Evolutionary conservation across 163 green algal genomes (phyloP).

Genomic region (Volvox carteri): DNA sequence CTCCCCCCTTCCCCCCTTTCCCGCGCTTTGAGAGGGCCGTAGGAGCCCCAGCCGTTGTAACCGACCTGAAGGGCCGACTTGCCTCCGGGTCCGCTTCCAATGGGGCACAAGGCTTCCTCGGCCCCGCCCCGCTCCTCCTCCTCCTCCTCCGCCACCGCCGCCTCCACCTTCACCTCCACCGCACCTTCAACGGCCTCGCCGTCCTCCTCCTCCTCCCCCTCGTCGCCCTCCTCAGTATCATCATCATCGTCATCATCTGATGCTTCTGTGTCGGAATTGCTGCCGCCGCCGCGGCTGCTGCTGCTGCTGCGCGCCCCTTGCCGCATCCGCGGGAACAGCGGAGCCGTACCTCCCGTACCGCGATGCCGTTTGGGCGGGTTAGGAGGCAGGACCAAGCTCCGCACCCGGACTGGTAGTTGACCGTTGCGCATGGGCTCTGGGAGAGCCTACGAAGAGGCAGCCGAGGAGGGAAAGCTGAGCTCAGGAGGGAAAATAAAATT

Average conservation of each 20-base stretch:
- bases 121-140: background rate
- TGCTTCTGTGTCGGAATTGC: background rate
- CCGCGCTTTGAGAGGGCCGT: background rate
- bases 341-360: no score
- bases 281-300: no score
- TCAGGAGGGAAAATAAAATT: no score
- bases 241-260: background rate
- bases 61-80: constrained; percentile 16
- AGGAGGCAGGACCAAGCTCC: background rate
- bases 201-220: background rate
- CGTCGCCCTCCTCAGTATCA: no score
- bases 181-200: background rate
- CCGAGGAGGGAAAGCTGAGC: no score
- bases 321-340: background rate
- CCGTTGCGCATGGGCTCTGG: background rate
- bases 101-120: background rate
- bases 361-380: background rate
- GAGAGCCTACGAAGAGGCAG: background rate
- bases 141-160: background rate
- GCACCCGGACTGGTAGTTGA: constrained; percentile 8
- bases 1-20: background rate
- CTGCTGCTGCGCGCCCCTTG: background rate
- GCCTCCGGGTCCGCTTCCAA: constrained; percentile 31
- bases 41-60: background rate
- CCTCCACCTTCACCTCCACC: background rate